Base-by-base conservation (phyloP, 2,329 filamentous ascomycete genomes). In the Arthrobotrys pseudoclavata region DNA sequence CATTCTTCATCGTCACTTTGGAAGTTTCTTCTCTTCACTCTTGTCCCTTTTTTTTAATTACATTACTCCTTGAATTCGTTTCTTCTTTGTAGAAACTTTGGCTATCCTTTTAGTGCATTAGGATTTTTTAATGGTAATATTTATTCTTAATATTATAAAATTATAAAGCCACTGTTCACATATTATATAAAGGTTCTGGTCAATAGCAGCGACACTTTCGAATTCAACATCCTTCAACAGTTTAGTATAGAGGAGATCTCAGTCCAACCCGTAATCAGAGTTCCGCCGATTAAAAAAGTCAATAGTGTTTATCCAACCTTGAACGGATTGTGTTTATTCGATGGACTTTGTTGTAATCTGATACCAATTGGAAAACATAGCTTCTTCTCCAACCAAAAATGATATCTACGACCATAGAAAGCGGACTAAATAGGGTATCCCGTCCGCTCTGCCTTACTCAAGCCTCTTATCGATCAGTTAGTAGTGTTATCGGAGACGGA, bases 71-170 rank as follows among this genome's bases (percentile, higher is more conserved):
- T 48, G n/a, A n/a, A n/a, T 47, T 62, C 18, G 48, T 22, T 50
- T 52, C 4, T 45, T 48, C 37, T 40, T 31, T 72, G 47, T 70
- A 62, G 55, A 61, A 62, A 61, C 13, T 57, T 71, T 71, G 52
- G 47, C 31, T 24, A 15, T 3, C 37, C 22, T 64, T 24, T 13
- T 61, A 61, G 55, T 24, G 18, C 24, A 61, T 42, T 61, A 61
- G n/a, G n/a, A 13, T 26, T 18, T 42, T 61, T 24, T 45, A 29
- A 62, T 62, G 13, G 12, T 47, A 47, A 9, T 40, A 40, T 37
- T 53, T 53, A 61, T 53, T 53, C 13, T 34, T 53, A 53, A 31
- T 53, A 50, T 50, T 26, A 22, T 45, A 22, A 22, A 24, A 53
- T 53, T 53, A 9, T 12, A 10, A 37, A 13, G 4, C 34, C 4